Percentiles rank a stretch among this genome's conserved stretches.
These are phyloP conservation scores for Dichotomocladium elegans DNA, from an alignment of 371 early-diverging fungal species.

Conservation along the genomic window DNA sequence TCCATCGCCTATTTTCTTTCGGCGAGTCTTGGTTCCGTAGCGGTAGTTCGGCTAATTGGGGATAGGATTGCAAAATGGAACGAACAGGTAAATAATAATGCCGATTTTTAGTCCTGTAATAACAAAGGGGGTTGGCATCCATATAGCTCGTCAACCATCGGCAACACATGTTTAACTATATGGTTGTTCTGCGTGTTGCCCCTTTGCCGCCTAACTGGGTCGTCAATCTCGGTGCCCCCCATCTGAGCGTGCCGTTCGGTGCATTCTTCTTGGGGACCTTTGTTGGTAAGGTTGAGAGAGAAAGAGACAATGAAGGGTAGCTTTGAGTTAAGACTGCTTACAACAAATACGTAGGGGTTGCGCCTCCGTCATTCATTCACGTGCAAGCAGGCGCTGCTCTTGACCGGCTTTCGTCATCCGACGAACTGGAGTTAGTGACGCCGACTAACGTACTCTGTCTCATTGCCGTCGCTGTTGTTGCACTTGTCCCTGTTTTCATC, in stretches of 20 bases:
- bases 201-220: constrained; percentile 69
- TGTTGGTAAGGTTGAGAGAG: constrained; percentile 22
- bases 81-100: constrained; percentile 36
- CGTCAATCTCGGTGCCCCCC: constrained; percentile 60
- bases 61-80: constrained; percentile 58
- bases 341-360: constrained; percentile 31
- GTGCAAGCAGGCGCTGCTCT: constrained; percentile 63
- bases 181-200: constrained; percentile 51
- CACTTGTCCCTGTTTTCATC: constrained; percentile 42
- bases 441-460: constrained; percentile 41
- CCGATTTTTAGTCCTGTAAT: background rate
- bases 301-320: too few relatives aligned
- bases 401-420: constrained; percentile 54
- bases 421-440: constrained; percentile 37
- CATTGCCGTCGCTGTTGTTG: constrained; percentile 36
- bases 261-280: constrained; percentile 60
- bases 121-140: too few relatives aligned
- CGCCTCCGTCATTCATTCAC: constrained; percentile 62
- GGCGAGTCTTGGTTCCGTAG: constrained; percentile 48
- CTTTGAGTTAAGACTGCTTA: background rate
- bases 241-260: constrained; percentile 48
- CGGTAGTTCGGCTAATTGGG: constrained; percentile 51
- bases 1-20: constrained; percentile 56
- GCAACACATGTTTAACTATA: constrained; percentile 61
- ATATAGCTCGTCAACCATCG: constrained; percentile 52